A percentile compares a stretch with the other conserved stretches of the same genome.
These are phyloP conservation scores for Notholithocarpus densiflorus DNA, from an alignment of 306 rosid genomes.

Conservation along the genomic window DNA sequence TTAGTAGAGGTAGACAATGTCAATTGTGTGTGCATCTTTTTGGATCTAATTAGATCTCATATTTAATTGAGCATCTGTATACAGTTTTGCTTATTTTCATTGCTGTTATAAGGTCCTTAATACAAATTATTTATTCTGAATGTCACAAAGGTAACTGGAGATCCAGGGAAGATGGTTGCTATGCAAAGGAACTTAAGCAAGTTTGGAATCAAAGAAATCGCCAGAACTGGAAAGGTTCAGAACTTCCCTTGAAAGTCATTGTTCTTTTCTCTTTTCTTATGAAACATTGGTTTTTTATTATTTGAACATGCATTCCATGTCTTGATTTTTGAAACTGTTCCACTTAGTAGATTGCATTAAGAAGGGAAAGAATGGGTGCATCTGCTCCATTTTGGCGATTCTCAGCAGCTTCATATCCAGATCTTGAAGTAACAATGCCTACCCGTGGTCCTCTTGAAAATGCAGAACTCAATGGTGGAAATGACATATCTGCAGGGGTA, in stretches of 20 bases:
- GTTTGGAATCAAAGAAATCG: conserved; percentile 82
- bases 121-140: conserved; percentile 12
- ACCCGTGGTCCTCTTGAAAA: conserved; percentile 46
- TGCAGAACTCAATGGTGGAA: conserved; percentile 22
- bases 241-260: conserved; percentile 13
- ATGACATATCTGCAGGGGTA: conserved; percentile 54
- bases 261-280: conserved; percentile 10
- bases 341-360: conserved; percentile 66
- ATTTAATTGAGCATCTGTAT: too few relatives aligned
- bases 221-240: conserved; percentile 86
- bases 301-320: conserved; percentile 11
- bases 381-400: conserved; percentile 92
- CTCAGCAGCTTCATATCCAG: conserved; percentile 92
- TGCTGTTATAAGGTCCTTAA: neutral
- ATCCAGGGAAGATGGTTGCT: conserved; percentile 87
- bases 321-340: conserved; percentile 7
- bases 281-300: conserved; percentile 9
- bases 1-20: too few relatives aligned
- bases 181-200: conserved; percentile 62
- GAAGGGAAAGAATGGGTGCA: conserved; percentile 84
- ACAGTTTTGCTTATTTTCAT: conserved; percentile 9
- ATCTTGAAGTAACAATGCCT: conserved; percentile 55
- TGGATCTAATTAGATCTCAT: too few relatives aligned
- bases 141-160: conserved; percentile 71
- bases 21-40: too few relatives aligned